phyloP scores from a whole-genome alignment of 139 green algal species.

The Parachlorella kessleri region DNA sequence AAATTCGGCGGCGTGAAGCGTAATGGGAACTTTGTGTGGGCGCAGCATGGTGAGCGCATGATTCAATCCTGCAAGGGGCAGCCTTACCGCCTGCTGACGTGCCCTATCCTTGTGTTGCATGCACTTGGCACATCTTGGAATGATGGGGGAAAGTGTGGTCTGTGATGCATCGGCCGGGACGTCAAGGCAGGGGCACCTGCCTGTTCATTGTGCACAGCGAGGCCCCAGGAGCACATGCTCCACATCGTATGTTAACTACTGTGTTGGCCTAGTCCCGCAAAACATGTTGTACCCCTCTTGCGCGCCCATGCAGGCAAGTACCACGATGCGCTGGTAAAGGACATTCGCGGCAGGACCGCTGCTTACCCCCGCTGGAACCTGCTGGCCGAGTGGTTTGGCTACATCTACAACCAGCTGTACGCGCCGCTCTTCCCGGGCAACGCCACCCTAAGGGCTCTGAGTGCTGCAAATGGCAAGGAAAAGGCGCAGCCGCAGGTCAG shows the following conservation, averaged over 20 bases:
- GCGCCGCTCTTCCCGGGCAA: conserved; percentile 4
- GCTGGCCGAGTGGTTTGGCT: conserved; percentile 1
- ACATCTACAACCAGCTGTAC: conserved; percentile 15
- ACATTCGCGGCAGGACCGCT: neutral
- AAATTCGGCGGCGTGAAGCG: neutral
- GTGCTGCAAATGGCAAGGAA: neutral
- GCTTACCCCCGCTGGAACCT: neutral
- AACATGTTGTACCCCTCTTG: too few relatives aligned
- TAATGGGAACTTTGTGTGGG: conserved; percentile 19
- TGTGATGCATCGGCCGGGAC: too few relatives aligned
- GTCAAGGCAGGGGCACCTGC: too few relatives aligned
- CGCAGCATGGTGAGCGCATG: neutral
- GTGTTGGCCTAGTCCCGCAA: too few relatives aligned
- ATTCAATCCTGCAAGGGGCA: too few relatives aligned
- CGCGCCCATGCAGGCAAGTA: neutral
- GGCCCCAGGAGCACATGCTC: too few relatives aligned
- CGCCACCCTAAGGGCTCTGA: neutral
- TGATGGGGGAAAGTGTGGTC: too few relatives aligned
- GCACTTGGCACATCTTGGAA: too few relatives aligned
- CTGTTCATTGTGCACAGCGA: too few relatives aligned
- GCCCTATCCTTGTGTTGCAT: too few relatives aligned
- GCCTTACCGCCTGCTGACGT: too few relatives aligned
- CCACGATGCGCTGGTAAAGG: neutral
- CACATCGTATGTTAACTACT: too few relatives aligned
- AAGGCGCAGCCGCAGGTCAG: neutral